Evolutionary conservation across 495 filamentous ascomycete genomes (phyloP).

Genomic region (Penicillium parvum): DNA sequence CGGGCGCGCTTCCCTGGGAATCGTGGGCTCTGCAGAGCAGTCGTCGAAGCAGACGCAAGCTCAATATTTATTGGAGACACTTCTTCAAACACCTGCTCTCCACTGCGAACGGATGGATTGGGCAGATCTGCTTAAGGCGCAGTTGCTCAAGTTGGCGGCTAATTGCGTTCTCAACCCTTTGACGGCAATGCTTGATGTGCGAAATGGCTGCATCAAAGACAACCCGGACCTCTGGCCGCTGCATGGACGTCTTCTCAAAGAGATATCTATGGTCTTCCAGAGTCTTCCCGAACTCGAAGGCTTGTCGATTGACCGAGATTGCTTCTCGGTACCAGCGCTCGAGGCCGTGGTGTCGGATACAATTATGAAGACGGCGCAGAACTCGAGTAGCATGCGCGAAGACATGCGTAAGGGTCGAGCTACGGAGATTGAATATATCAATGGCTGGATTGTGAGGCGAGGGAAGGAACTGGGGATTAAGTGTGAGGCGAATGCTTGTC

Average conservation of each 20-base stretch:
- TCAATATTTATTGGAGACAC: conserved; percentile 25
- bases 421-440: conserved; percentile 74
- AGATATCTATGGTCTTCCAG: conserved; percentile 50
- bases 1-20: conserved; percentile 13
- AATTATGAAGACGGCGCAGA: conserved; percentile 54
- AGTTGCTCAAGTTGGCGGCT: conserved; percentile 68
- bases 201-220: conserved; percentile 61
- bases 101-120: conserved; percentile 26
- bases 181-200: conserved; percentile 60
- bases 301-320: conserved; percentile 40
- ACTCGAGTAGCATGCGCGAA: conserved; percentile 72
- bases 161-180: conserved; percentile 73
- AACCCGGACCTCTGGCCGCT: conserved; percentile 43
- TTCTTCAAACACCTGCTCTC: conserved; percentile 27
- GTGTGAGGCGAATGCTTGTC: conserved; percentile 53
- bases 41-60: background rate
- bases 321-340: conserved; percentile 45
- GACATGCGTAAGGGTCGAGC: conserved; percentile 56
- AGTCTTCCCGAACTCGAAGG: conserved; percentile 54
- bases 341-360: conserved; percentile 49
- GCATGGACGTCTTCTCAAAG: conserved; percentile 49
- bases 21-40: conserved; percentile 4
- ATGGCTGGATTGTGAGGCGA: conserved; percentile 64
- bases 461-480: conserved; percentile 54
- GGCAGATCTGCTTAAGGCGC: conserved; percentile 34